Evolutionary conservation across 2,329 filamentous ascomycete species (phyloP), one percentile per base, ranked within the genome.

Genomic region (Paecilomyces variotii): DNA sequence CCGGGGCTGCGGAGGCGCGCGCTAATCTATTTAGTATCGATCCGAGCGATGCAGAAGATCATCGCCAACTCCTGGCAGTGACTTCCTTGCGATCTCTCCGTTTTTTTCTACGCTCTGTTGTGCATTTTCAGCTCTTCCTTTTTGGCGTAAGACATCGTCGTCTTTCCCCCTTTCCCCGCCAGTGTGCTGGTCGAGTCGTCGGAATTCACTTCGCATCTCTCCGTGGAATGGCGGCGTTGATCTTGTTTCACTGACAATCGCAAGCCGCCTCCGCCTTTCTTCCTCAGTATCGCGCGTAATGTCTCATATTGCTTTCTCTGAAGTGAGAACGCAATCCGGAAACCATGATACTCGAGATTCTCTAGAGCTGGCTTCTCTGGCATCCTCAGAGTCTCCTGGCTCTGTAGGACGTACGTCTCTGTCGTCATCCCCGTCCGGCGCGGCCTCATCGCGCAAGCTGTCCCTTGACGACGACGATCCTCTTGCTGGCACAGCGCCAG

Each of bases 331-430:
- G 60, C 67, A 67, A n/a, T 45, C 39, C 57, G 68, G 65, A 56
- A 67, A 61, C 30, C 62, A 67, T 60, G 77, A 78, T 11, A 78
- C 85, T 61, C 90, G 94, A 78, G 94, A 99, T 81, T 97, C 93
- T 53, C 86, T 99, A 70, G 94, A 99, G 79, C 88, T 99, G 59
- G 94, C 92, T 61, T 97, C 92, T 56, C 86, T 99, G 63, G 94
- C 93, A 60, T 96, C 91, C 62, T 91, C 91, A 62, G 91, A 89
- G 65, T 91, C 88, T 65, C 84, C 82, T 56, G 82, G 82, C 62
- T 84, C 83, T 54, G 82, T 78, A 54, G 82, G 82, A 10, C 84
- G 87, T 53, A 79, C 82, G n/a, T 89, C 87, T 14, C 84, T 88
- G 58, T 80, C 80, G 49, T 96, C 91, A 35, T 88, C 86, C 2